Percentiles rank a stretch among this genome's conserved stretches.
phyloP scores from a whole-genome alignment of 345 rosid genomes.

The Eucalyptus lansdowneana region DNA sequence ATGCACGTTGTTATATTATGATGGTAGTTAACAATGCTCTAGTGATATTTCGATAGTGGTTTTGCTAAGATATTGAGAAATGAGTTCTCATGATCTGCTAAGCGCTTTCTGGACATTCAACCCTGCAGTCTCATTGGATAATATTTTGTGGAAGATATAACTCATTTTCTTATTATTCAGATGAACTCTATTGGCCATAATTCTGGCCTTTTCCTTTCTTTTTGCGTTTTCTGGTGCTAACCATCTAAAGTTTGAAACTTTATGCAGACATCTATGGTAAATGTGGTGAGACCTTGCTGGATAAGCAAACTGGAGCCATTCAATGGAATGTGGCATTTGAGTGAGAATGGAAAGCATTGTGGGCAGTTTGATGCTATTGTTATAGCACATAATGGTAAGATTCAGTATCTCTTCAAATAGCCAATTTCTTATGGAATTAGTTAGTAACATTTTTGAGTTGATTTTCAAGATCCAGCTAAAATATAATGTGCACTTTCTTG shows the following conservation, averaged over 20 bases:
- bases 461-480: not conserved
- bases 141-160: not conserved
- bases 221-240: not conserved
- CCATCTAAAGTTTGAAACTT: slow-evolving; percentile 1
- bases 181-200: not conserved
- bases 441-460: not conserved
- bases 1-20: not conserved
- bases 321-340: slow-evolving; percentile 90
- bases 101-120: not conserved
- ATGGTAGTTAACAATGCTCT: not conserved
- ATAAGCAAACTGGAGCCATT: slow-evolving; percentile 75
- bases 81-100: not conserved
- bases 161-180: not conserved
- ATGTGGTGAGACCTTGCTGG: slow-evolving; percentile 92
- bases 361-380: slow-evolving; percentile 75
- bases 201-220: not conserved
- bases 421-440: not conserved
- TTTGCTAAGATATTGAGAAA: not conserved
- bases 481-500: not conserved
- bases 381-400: slow-evolving; percentile 91
- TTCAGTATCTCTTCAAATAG: not conserved
- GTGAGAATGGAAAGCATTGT: slow-evolving; percentile 67
- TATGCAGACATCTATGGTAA: slow-evolving; percentile 49
- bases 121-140: not conserved
- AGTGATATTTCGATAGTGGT: not conserved